Evolutionary conservation across 768 basidiomycete genomes (phyloP), one percentile per base, ranked within the genome.

Genomic region (Lactarius vividus): DNA sequence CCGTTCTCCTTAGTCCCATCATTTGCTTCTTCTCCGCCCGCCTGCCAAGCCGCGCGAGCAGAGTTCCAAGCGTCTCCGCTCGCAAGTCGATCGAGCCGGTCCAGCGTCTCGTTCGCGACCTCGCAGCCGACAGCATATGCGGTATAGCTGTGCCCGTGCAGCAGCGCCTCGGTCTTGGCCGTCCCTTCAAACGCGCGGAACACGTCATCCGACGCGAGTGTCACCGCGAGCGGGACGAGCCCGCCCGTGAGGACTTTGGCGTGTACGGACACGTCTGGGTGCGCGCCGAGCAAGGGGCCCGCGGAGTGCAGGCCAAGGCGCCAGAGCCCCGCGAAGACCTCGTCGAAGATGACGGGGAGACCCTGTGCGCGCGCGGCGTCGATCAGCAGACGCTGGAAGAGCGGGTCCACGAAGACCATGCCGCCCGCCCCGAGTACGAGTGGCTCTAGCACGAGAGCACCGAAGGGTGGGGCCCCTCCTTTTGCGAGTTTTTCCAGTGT

Each of bases 81-180:
- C 28, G 72, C 73, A 18, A 84, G 74, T 49, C 79, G 79, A 57
- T 88, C 87, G 9, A 96, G 73, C 65, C 90, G 77, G 39, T 84
- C 79, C 49, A 98, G 79, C 3, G 94, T 85, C 75, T 88, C 85
- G 70, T 88, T 88, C 0, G 96, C 96, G 15, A 97, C 92, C 68
- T 91, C 88, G 75, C 96, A 98, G 0, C 94, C 96, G 44, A 97
- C 82, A 0, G 96, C 85, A 74, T 97, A 92, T 3, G 96, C 96
- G 0, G 94, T 97, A 75, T 98, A 98, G 63, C 91, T 94, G 75
- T 98, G 96, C 0, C 96, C 96, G 67, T 98, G 96, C 2, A 98
- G 79, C 16, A 98, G 79, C 18, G 96, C 94, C 67, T 91, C 85
- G n/a, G 82, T 83, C 75, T 98, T 98, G 40, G 81, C 81, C 39